Base-by-base conservation (phyloP, 2,329 filamentous ascomycete species). In the Hypoxylon sp. region DNA sequence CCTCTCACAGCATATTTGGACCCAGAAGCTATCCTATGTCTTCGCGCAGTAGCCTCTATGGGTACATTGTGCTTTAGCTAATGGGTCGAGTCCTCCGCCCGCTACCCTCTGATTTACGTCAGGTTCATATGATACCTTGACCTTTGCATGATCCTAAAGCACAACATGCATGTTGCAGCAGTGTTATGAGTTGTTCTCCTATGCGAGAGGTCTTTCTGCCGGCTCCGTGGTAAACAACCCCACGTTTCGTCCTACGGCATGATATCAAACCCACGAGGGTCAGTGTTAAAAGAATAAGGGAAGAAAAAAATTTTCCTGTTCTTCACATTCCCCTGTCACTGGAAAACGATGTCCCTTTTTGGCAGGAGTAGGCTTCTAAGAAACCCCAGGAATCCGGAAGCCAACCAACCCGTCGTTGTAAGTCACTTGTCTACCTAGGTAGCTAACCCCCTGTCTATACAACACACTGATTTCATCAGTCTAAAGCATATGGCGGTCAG, bases 201-300 rank as follows among this genome's bases (percentile, higher is more conserved):
- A 64, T 60, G 66, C 70, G 53, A 69, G 62, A 68, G 62, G 60
- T 58, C 49, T 58, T 65, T 70, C 69, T 72, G 69, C 69, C 69
- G 62, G 50, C 61, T 57, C 53, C 62, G 45, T 68, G 67, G 69
- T 66, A 64, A 65, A 68, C 62, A 67, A 72, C 67, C 65, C 69
- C 69, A 72, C 69, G 69, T 72, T 72, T 70, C 65, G 65, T 70
- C 63, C 64, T 67, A 68, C 57, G 60, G 57, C 67, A 69, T 71
- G 66, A 71, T 67, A 71, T 69, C 66, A 66, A 71, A 69, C 57
- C 63, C 58, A 64, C 68, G 66, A 71, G 58, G 65, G 63, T 66
- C 41, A 21, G 11, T 55, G 51, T 61, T 52, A 45, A 57, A 55
- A 65, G 36, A 58, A 57, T 38, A 11, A 60, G 36, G 52, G 52